Evolutionary conservation across 768 basidiomycete genomes (phyloP).

Genomic region (Boletus rufocinnamomeus): DNA sequence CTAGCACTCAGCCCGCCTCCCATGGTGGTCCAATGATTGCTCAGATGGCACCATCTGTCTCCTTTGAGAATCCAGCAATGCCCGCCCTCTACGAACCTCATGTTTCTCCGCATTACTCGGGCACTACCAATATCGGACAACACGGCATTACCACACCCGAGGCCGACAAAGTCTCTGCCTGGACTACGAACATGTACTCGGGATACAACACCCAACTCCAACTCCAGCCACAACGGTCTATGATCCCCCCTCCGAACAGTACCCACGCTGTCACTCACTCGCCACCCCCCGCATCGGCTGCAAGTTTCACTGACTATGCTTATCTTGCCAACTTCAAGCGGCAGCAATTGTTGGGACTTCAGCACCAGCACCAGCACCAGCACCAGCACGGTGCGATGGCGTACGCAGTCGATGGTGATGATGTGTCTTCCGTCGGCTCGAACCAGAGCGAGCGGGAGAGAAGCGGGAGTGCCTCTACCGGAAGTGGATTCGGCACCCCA

Average conservation of each 20-base stretch:
- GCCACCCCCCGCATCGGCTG: constrained; percentile 12
- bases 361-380: constrained; percentile 36
- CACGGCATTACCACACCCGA: constrained; percentile 24
- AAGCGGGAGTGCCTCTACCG: constrained; percentile 40
- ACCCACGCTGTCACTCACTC: constrained; percentile 37
- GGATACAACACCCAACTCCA: constrained; percentile 29
- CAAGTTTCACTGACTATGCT: constrained; percentile 24
- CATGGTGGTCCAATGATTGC: constrained; percentile 49
- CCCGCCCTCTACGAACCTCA: constrained; percentile 46
- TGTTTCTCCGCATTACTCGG: constrained; percentile 31
- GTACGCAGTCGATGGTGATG: constrained; percentile 40
- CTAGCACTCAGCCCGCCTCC: constrained; percentile 20
- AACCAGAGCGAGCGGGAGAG: constrained; percentile 35
- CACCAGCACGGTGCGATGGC: constrained; percentile 29
- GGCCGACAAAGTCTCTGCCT: constrained; percentile 31
- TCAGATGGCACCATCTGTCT: constrained; percentile 42
- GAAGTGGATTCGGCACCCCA: constrained; percentile 36
- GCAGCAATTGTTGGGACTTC: constrained; percentile 36
- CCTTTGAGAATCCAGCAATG: constrained; percentile 57
- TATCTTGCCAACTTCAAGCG: constrained; percentile 28
- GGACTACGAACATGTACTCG: constrained; percentile 35
- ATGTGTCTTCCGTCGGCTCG: constrained; percentile 41
- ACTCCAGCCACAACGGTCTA: constrained; percentile 36
- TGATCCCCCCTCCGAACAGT: constrained; percentile 46
- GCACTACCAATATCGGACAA: constrained; percentile 22